A percentile compares a stretch with the other conserved stretches of the same genome.
Conservation (phyloP, 2,329 filamentous ascomycete genomes). For the Neoscytalidium dimidiatum region DNA sequence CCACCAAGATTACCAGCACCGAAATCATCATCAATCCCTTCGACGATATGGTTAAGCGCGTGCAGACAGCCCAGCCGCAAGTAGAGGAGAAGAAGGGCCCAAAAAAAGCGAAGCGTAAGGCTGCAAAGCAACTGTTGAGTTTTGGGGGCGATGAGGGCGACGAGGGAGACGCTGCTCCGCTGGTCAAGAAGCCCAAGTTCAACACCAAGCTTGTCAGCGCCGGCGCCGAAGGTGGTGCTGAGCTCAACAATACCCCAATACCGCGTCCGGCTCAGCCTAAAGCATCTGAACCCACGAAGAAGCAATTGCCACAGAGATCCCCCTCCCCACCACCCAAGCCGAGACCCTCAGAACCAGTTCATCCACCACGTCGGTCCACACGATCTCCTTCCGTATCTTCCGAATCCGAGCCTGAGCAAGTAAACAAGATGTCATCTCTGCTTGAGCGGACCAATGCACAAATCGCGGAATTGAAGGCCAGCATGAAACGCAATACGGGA, state of each 20-base stretch:
- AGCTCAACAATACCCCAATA: neutral
- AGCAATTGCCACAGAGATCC: neutral
- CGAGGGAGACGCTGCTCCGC: conserved; percentile 57
- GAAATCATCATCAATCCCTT: conserved; percentile 84
- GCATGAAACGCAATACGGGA: conserved; percentile 66
- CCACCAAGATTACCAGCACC: conserved; percentile 72
- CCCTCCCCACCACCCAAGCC: conserved; percentile 1
- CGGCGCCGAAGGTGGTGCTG: conserved; percentile 41
- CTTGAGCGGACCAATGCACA: conserved; percentile 76
- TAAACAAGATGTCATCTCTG: conserved; percentile 40
- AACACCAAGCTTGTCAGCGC: conserved; percentile 70
- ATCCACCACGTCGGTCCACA: conserved; percentile 2
- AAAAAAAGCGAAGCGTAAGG: conserved; percentile 67
- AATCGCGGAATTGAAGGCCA: conserved; percentile 77
- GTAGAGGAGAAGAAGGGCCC: conserved; percentile 47
- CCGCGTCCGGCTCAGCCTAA: conserved; percentile 1
- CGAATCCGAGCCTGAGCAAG: conserved; percentile 33
- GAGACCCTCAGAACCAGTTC: neutral
- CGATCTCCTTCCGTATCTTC: conserved; percentile 17
- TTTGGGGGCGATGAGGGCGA: conserved; percentile 68
- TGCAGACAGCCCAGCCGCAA: conserved; percentile 56
- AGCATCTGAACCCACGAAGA: neutral
- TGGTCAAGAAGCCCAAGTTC: conserved; percentile 76
- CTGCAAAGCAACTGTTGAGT: conserved; percentile 74
- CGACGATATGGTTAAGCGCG: conserved; percentile 74